A percentile compares a stretch with the other conserved stretches of the same genome.
These are phyloP conservation scores for Lanmaoa pseudosensibilis DNA, from an alignment of 768 basidiomycete species.

Conservation along the genomic window DNA sequence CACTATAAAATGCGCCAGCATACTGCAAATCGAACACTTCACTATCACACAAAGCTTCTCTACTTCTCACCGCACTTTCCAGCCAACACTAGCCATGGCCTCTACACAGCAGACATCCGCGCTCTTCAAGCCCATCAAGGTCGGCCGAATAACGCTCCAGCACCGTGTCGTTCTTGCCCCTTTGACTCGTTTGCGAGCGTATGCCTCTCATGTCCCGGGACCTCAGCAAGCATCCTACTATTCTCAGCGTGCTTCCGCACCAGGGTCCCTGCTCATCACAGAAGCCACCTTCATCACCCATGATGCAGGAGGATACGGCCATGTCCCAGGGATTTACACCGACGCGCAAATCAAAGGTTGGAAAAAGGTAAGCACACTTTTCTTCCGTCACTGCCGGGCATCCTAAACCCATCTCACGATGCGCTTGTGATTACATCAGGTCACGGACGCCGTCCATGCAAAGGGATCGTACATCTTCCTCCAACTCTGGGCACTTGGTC, in stretches of 20 bases:
- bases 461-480: conserved; percentile 47
- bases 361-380: conserved; percentile 39
- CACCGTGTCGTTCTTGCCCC: conserved; percentile 59
- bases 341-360: conserved; percentile 54
- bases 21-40: not conserved
- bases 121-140: conserved; percentile 48
- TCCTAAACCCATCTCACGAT: not conserved
- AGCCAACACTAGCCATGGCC: conserved; percentile 1
- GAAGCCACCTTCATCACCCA: conserved; percentile 56
- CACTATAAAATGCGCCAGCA: not conserved
- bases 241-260: conserved; percentile 43
- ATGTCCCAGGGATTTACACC: conserved; percentile 67
- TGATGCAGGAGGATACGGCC: conserved; percentile 46
- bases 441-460: conserved; percentile 58
- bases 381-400: no score
- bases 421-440: conserved; percentile 28
- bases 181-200: conserved; percentile 45
- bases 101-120: not conserved
- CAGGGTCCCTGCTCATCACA: conserved; percentile 56
- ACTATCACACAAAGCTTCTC: not conserved
- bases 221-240: conserved; percentile 47
- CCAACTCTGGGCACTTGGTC: conserved; percentile 62
- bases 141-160: conserved; percentile 42
- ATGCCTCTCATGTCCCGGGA: conserved; percentile 36
- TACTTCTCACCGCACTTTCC: not conserved